A percentile compares a stretch with the other conserved stretches of the same genome.
These are phyloP conservation scores for Chlamydomonas asymmetrica DNA, from an alignment of 139 green algal species.

Conservation along the genomic window DNA sequence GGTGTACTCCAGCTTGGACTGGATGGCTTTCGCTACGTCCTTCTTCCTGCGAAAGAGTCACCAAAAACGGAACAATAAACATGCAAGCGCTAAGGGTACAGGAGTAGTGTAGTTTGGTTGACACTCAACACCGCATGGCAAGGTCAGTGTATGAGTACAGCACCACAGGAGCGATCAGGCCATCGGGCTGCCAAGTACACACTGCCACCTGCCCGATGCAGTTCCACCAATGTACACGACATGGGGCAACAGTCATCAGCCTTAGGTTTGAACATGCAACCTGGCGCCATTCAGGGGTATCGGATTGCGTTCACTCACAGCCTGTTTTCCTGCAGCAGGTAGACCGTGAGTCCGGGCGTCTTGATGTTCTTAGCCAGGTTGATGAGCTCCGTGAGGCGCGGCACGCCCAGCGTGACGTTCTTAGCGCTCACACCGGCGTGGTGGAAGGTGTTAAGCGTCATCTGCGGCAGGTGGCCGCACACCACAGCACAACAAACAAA, in stretches of 20 bases:
- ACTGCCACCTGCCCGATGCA: no score
- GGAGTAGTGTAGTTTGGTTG: no score
- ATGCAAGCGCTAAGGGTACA: no score
- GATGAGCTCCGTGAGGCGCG: slow-evolving; percentile 98
- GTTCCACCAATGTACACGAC: no score
- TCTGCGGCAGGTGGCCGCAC: slow-evolving; percentile 53
- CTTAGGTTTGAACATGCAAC: no score
- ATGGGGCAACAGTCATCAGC: no score
- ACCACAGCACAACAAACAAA: no score
- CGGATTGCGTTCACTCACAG: no score
- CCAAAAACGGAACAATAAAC: no score
- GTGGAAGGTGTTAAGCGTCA: slow-evolving; percentile 98
- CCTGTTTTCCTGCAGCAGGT: slow-evolving; percentile 68
- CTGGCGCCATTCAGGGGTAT: no score
- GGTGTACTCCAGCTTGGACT: slow-evolving; percentile 96
- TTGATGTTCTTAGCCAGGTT: slow-evolving; percentile 99
- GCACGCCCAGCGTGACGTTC: slow-evolving; percentile 99
- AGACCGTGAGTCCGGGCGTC: slow-evolving; percentile 91
- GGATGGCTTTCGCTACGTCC: slow-evolving; percentile 81
- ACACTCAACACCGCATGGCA: no score
- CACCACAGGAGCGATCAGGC: neutral
- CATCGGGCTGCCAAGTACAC: neutral
- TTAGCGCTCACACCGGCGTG: slow-evolving; percentile 93
- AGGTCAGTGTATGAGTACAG: neutral
- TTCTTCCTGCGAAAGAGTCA: slow-evolving; percentile 59